Evolutionary conservation across 176 grass and related monocot species (phyloP).

Genomic region (Ensete glaucum): DNA sequence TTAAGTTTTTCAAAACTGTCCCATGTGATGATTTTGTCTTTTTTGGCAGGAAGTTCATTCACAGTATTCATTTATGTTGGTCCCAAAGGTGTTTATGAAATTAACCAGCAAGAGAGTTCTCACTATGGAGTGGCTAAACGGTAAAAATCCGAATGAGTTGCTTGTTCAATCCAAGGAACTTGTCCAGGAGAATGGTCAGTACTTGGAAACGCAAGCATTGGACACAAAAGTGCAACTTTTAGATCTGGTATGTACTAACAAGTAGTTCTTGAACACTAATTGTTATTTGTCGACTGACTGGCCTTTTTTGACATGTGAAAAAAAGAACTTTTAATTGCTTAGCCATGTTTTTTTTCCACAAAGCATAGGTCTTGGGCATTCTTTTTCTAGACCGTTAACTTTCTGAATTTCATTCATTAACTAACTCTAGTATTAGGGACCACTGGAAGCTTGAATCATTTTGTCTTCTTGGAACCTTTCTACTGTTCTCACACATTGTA

Average conservation of each 20-base stretch:
- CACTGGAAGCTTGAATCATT: too few relatives aligned
- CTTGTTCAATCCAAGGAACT: conserved; percentile 58
- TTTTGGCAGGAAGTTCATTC: conserved; percentile 68
- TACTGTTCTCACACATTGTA: too few relatives aligned
- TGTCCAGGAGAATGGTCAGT: conserved; percentile 12
- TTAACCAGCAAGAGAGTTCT: conserved; percentile 81
- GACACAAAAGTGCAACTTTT: conserved; percentile 65
- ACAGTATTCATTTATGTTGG: conserved; percentile 67
- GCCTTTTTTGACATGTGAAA: background rate
- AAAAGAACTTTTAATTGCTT: background rate
- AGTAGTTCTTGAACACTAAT: background rate
- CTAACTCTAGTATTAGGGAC: too few relatives aligned
- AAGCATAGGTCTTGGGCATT: too few relatives aligned
- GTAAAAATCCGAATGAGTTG: conserved; percentile 73
- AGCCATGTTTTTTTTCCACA: background rate
- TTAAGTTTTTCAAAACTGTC: background rate
- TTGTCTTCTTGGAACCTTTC: too few relatives aligned
- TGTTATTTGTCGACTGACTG: background rate
- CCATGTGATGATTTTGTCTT: conserved; percentile 16
- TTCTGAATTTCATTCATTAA: too few relatives aligned
- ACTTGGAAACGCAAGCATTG: conserved; percentile 45
- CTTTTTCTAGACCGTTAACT: too few relatives aligned
- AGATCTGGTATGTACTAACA: conserved; percentile 59
- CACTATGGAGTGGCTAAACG: conserved; percentile 84
- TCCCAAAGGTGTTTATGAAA: conserved; percentile 69